Base-by-base conservation (phyloP, 768 basidiomycete genomes). In the Rickenella mellea region DNA sequence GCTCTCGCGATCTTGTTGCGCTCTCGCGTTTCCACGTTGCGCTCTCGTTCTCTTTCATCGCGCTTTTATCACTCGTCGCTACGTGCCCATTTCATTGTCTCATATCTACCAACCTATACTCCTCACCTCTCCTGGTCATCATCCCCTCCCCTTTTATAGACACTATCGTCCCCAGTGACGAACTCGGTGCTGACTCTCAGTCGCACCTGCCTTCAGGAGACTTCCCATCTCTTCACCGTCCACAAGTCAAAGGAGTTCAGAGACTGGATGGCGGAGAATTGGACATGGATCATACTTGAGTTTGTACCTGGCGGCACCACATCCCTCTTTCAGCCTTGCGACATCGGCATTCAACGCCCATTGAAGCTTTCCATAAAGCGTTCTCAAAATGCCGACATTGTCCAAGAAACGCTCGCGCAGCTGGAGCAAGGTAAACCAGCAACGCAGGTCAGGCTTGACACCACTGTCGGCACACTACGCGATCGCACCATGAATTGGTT, bases 271-370 rank as follows among this genome's bases (percentile, higher is more conserved):
- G 45, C 46, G 28, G 32, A 39, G 9, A 50, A 48, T 0, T 60
- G 65, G 36, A 57, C 59, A 7, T 54, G 40, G 11, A 61, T 65
- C 31, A 55, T 61, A 24, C 3, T 66, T 2, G 19, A 39, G 4
- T 66, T 51, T 42, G 48, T 67, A n/a, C 60, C 65, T 27, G 59
- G 58, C 8, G 57, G 56, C 4, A 58, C 55, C 35, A 66, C 61
- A 0, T 58, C 61, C 5, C 41, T 62, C 8, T 44, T 37, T 6
- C 62, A 63, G 46, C 58, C 60, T 8, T 60, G 55, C 27, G 57
- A 66, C 41, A 57, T 64, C 10, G 63, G 55, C 0, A 54, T 66
- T 27, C 68, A 69, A 48, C 50, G 58, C 1, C 53, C 53, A 9
- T 45, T 70, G 45, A 70, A 70, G 44, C 55, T 50, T 4, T 55